These are phyloP conservation scores for Trametes elegans DNA, from an alignment of 768 basidiomycete genomes.

Conservation along the genomic window DNA sequence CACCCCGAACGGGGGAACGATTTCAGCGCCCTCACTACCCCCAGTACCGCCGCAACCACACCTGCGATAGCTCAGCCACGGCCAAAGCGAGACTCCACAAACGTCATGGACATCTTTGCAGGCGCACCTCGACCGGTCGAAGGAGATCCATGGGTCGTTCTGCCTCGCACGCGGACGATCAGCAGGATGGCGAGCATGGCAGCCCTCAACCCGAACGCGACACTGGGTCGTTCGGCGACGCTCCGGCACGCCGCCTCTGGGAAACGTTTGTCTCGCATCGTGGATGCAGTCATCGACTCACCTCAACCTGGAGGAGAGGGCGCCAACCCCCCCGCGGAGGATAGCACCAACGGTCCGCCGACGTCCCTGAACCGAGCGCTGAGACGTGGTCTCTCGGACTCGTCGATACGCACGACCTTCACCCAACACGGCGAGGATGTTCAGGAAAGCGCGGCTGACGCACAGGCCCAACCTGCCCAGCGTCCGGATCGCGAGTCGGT, in stretches of 20 bases:
- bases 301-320: constrained; percentile 31
- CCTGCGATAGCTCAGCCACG: constrained; percentile 13
- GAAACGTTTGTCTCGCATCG: constrained; percentile 55
- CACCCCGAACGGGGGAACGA: constrained; percentile 16
- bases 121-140: constrained; percentile 62
- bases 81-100: constrained; percentile 27
- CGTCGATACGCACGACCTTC: constrained; percentile 88
- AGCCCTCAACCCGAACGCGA: constrained; percentile 9
- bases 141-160: constrained; percentile 72
- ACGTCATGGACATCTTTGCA: constrained; percentile 87
- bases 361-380: constrained; percentile 67
- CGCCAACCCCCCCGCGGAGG: constrained; percentile 38
- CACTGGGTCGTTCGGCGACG: constrained; percentile 26
- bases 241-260: constrained; percentile 26
- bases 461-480: background rate
- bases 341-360: constrained; percentile 16
- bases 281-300: constrained; percentile 77
- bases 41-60: constrained; percentile 2
- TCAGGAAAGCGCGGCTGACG: background rate
- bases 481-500: constrained; percentile 29
- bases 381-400: constrained; percentile 85
- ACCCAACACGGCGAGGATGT: constrained; percentile 47
- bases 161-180: constrained; percentile 37
- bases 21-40: constrained; percentile 11
- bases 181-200: constrained; percentile 1